phyloP scores from a whole-genome alignment of 2,329 filamentous ascomycete genomes.

The Bimuria novae-zelandiae region DNA sequence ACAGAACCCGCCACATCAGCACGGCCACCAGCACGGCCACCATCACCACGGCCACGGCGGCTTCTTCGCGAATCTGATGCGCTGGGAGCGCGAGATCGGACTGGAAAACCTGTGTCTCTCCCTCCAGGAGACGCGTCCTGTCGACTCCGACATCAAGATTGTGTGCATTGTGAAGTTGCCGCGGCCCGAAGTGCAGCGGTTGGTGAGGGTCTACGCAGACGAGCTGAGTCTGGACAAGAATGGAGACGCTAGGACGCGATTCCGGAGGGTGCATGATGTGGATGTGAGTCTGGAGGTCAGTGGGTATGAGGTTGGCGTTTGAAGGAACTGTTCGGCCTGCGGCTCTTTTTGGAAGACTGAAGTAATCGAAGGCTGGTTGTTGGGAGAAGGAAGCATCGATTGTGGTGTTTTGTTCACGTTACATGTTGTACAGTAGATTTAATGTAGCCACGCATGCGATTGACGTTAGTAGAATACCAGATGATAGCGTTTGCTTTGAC shows the following conservation, averaged over 20 bases:
- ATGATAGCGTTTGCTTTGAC: too few species aligned
- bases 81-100: slow-evolving; percentile 44
- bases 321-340: too few species aligned
- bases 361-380: background rate
- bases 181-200: slow-evolving; percentile 52
- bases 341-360: too few species aligned
- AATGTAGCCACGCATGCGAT: too few species aligned
- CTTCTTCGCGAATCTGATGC: slow-evolving; percentile 38
- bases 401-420: too few species aligned
- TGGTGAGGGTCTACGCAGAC: slow-evolving; percentile 59
- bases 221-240: slow-evolving; percentile 48
- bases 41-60: slow-evolving; percentile 13
- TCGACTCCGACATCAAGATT: slow-evolving; percentile 37
- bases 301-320: slow-evolving; percentile 24
- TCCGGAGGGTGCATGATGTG: slow-evolving; percentile 34
- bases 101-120: slow-evolving; percentile 42
- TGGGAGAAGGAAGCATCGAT: background rate
- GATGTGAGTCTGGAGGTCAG: slow-evolving; percentile 42
- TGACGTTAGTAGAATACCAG: too few species aligned
- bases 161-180: slow-evolving; percentile 43
- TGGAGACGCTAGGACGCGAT: slow-evolving; percentile 41
- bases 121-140: slow-evolving; percentile 34
- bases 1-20: slow-evolving; percentile 6
- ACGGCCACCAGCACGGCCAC: background rate
- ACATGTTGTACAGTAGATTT: too few species aligned